Percentiles rank a stretch among this genome's conserved stretches.
These are phyloP conservation scores for Rubia tinctorum DNA, from an alignment of 305 asterid genomes.

Conservation along the genomic window DNA sequence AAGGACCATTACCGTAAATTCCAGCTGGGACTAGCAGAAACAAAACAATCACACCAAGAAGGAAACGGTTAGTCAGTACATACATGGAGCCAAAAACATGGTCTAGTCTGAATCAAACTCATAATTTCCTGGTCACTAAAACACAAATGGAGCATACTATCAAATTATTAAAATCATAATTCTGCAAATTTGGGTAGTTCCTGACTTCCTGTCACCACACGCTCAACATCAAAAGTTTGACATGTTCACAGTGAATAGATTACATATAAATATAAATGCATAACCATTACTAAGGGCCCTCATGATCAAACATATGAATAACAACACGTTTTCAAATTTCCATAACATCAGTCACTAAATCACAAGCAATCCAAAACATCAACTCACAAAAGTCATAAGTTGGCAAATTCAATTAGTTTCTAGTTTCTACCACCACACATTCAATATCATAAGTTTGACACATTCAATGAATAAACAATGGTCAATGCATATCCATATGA, in stretches of 20 bases:
- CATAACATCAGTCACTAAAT: background rate
- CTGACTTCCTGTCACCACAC: background rate
- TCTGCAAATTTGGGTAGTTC: background rate
- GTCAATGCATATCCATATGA: background rate
- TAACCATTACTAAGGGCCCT: background rate
- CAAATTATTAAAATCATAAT: background rate
- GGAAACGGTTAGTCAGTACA: slow-evolving; percentile 13
- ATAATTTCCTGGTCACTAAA: background rate
- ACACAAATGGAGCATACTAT: background rate
- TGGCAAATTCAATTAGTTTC: background rate
- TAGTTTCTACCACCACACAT: background rate
- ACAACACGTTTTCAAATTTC: background rate
- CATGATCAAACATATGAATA: background rate
- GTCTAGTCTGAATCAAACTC: slow-evolving; percentile 9
- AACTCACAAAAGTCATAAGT: background rate
- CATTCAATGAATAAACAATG: background rate
- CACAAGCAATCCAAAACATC: background rate
- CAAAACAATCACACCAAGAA: slow-evolving; percentile 29
- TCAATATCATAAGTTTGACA: slow-evolving; percentile 1
- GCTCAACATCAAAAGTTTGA: background rate
- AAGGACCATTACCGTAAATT: slow-evolving; percentile 59
- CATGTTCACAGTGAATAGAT: background rate
- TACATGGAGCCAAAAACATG: slow-evolving; percentile 28
- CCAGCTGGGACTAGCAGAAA: slow-evolving; percentile 77
- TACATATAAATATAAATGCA: background rate